Evolutionary conservation across 768 basidiomycete species (phyloP), one percentile per base, ranked within the genome.

Genomic region (Collybia sordida): DNA sequence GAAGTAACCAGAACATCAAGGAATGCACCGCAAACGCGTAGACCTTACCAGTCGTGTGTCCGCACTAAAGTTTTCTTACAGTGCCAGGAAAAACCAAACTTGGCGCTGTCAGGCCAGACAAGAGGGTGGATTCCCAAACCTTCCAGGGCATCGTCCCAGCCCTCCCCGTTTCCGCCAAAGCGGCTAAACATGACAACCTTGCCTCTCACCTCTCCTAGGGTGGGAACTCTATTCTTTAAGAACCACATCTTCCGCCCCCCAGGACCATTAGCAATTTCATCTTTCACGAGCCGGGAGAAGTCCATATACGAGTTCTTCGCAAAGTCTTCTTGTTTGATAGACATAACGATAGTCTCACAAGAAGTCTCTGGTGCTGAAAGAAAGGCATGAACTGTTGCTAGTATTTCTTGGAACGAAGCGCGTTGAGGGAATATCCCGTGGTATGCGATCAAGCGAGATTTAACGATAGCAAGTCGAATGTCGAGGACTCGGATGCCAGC

Each of bases 121-220:
- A 79, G 80, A 4, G 94, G 93, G 58, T 93, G 90, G n/a, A 98
- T 88, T 1, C 94, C 94, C 53, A 93, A 70, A 2, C 85, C 88
- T 44, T 87, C 81, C 7, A 79, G 56, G 2, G 80, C 85, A 18
- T 75, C 73, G 55, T 85, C 78, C 92, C 91, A 93, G 0, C 77
- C 85, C 7, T 69, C 68, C 2, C 83, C 80, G 54, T 85, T 74
- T 1, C 77, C 82, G 0, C 90, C 89, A 60, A 97, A 97, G 17
- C 94, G 82, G 55, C 89, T 92, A 61, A 96, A 82, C 73, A 98
- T 65, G 25, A 97, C 77, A 7, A 85, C 84, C 67, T 86, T 91
- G 5, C 94, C 93, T 58, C 94, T 72, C 7, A 88, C 93, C 64
- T 95, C 88, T 1, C 90, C 91, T 0, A 97, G 77, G 1, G 52